These are phyloP conservation scores for Heritiera fomes DNA, from an alignment of 345 rosid species.

Conservation along the genomic window DNA sequence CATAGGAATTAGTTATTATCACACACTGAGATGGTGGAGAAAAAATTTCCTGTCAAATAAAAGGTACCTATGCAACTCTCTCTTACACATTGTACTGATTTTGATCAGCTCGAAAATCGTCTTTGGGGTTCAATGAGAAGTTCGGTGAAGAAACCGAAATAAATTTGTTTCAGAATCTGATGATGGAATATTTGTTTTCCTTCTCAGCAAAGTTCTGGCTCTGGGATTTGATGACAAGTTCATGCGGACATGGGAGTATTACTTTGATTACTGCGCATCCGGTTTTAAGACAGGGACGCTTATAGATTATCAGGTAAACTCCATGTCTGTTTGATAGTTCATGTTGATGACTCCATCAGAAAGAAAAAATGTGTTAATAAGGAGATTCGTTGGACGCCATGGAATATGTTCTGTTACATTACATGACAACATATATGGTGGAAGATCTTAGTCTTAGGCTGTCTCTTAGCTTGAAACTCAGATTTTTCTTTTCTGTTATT, in stretches of 20 bases:
- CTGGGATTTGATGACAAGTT: slow-evolving; percentile 77
- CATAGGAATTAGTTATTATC: slow-evolving; percentile 78
- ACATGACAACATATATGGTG: background rate
- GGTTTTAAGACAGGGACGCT: slow-evolving; percentile 71
- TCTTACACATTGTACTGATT: background rate
- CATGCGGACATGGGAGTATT: slow-evolving; percentile 87
- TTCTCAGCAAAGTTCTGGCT: slow-evolving; percentile 56
- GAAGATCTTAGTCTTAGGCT: background rate
- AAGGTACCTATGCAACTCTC: slow-evolving; percentile 40
- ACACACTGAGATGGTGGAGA: slow-evolving; percentile 74
- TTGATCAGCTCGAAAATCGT: background rate
- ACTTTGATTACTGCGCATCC: slow-evolving; percentile 87
- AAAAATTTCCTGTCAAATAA: slow-evolving; percentile 66
- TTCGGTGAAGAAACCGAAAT: background rate
- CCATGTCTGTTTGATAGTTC: background rate
- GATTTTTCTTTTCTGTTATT: background rate
- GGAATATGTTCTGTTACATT: background rate
- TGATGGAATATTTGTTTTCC: background rate
- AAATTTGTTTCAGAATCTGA: background rate
- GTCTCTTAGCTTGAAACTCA: background rate
- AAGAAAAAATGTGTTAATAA: no score
- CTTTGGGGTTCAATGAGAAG: background rate
- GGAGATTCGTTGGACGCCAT: no score
- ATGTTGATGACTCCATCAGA: no score
- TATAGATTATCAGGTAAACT: slow-evolving; percentile 64